A percentile compares a stretch with the other conserved stretches of the same genome.
These are phyloP conservation scores for Trichosporon sp. DNA, from an alignment of 1,284 basidiomycete genomes.

Conservation along the genomic window DNA sequence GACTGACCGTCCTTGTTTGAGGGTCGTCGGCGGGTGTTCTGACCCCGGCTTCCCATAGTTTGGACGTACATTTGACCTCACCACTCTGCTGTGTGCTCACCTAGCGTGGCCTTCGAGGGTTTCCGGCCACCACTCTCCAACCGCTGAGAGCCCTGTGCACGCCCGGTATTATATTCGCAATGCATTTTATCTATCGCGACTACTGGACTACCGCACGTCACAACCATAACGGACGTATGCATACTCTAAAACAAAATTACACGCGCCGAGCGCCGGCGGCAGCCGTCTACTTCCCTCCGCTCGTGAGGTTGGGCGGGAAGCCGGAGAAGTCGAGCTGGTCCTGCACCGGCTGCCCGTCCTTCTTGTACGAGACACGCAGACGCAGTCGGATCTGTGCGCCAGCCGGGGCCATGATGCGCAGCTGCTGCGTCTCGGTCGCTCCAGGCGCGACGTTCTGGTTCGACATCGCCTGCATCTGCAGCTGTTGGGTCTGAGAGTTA, in stretches of 20 bases:
- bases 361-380: slow-evolving; percentile 72
- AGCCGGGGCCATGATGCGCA: slow-evolving; percentile 81
- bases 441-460: slow-evolving; percentile 74
- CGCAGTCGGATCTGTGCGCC: slow-evolving; percentile 81
- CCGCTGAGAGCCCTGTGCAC: neutral
- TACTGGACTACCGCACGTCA: neutral
- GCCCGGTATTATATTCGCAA: neutral
- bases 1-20: slow-evolving; percentile 40
- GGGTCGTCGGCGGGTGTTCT: slow-evolving; percentile 34
- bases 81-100: neutral
- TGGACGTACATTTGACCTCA: slow-evolving; percentile 28
- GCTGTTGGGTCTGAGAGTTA: slow-evolving; percentile 73
- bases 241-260: slow-evolving; percentile 3
- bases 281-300: slow-evolving; percentile 24
- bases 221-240: slow-evolving; percentile 2
- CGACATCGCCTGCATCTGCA: slow-evolving; percentile 98
- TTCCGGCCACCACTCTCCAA: no score
- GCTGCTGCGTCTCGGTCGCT: slow-evolving; percentile 83
- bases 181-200: slow-evolving; percentile 3
- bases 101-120: no score
- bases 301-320: slow-evolving; percentile 75
- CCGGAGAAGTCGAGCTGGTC: slow-evolving; percentile 93
- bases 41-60: slow-evolving; percentile 42
- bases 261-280: neutral
- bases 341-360: slow-evolving; percentile 66